phyloP scores from a whole-genome alignment of 257 asterid species.

The Echium plantagineum region DNA sequence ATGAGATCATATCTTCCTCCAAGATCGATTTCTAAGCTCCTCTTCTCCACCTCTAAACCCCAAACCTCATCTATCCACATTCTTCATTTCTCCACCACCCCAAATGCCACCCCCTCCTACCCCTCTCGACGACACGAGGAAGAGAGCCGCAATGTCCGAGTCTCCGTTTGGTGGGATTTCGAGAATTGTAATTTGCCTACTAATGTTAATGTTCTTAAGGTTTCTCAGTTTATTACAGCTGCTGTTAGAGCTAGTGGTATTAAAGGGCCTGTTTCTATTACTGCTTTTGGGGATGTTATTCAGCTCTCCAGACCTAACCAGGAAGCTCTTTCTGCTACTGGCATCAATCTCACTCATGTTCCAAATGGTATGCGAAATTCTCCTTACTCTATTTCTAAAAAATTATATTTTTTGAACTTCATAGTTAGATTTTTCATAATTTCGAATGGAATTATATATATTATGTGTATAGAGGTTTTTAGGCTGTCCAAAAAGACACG shows the following conservation, averaged over 20 bases:
- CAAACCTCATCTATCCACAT: slow-evolving; percentile 12
- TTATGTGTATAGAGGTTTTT: no score
- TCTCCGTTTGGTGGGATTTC: slow-evolving; percentile 98
- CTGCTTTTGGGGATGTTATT: slow-evolving; percentile 84
- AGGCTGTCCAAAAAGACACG: no score
- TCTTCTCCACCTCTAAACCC: slow-evolving; percentile 12
- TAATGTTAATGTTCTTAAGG: slow-evolving; percentile 44
- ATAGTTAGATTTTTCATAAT: no score
- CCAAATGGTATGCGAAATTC: slow-evolving; percentile 41
- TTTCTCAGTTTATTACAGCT: slow-evolving; percentile 51
- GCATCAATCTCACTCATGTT: slow-evolving; percentile 65
- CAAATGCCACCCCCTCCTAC: slow-evolving; percentile 18
- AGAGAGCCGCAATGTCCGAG: slow-evolving; percentile 62
- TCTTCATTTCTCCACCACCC: slow-evolving; percentile 18
- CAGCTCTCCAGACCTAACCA: slow-evolving; percentile 73
- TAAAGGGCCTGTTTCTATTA: slow-evolving; percentile 74
- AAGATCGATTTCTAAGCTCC: slow-evolving; percentile 23
- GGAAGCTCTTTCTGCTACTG: slow-evolving; percentile 79
- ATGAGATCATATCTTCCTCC: slow-evolving; percentile 12
- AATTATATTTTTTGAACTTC: no score
- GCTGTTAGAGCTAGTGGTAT: slow-evolving; percentile 80
- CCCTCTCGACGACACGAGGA: slow-evolving; percentile 53
- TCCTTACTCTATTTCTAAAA: no score
- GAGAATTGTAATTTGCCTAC: slow-evolving; percentile 67
- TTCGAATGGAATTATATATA: no score